Base-by-base conservation (phyloP, 1,284 basidiomycete genomes). In the Fomitopsis palustris region DNA sequence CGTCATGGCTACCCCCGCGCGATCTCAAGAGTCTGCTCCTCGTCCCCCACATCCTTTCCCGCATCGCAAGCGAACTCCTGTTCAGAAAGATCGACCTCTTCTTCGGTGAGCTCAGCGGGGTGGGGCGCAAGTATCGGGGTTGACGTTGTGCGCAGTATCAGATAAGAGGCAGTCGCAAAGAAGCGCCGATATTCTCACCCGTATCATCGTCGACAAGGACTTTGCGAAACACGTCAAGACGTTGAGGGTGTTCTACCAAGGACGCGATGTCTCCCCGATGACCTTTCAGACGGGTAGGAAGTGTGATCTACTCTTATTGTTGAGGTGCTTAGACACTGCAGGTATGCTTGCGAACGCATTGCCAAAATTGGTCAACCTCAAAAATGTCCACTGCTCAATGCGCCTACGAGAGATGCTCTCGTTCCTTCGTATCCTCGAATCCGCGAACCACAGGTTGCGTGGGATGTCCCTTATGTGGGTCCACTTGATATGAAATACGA, bases 311-410 rank as follows among this genome's bases (percentile, higher is more conserved):
- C 53, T 47, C 25, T 10, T 21, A 16, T 27, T 29, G 9, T 47
- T 12, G 25, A 25, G 45, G 17, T 10, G 17, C 45, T 47, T 16
- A 47, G 25, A 21, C 25, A 16, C 12, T 6, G 19, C 41, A 87
- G 86, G 84, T 31, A 88, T 89, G 82, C 72, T 90, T 43, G 78
- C 82, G 23, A 89, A 88, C 52, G 84, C 85, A 1, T 73, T 90
- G 16, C 85, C 86, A 17, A 86, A 84, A 65, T 69, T 90, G 31
- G 70, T 71, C 53, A 85, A 83, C 64, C 73, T 89, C 35, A 77
- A 78, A 41, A 83, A 83, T 58, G 78, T 87, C 4, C 82, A 85
- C 66, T 83, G 86, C 38, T 78, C 80, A n/a, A 84, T 86, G 33
- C 75, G 78, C 2, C 79, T 76, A 43, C 82, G 85, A 25, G 77